Percentiles rank a stretch among this genome's conserved stretches.
Evolutionary conservation across 2,329 filamentous ascomycete genomes (phyloP).

Genomic region (Rutstroemia sp.): DNA sequence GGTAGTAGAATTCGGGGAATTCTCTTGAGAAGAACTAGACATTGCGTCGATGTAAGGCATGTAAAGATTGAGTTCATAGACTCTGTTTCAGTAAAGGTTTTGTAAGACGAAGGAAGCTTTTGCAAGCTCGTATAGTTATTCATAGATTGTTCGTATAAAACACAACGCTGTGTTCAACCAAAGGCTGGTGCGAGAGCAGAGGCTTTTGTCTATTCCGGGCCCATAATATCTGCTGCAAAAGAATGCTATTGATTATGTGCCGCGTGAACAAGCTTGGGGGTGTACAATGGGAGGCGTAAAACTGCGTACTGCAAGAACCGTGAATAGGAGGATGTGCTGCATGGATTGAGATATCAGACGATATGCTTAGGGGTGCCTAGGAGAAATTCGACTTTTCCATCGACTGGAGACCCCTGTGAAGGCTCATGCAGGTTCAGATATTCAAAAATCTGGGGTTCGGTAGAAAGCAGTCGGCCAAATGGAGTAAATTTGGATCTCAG

Average conservation of each 20-base stretch:
- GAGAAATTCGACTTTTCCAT: conserved; percentile 10
- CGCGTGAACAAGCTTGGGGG: conserved; percentile 13
- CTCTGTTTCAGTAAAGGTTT: not conserved
- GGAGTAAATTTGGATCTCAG: not conserved
- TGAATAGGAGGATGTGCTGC: not conserved
- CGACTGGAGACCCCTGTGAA: conserved; percentile 15
- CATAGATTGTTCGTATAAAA: not conserved
- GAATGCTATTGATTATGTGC: conserved; percentile 18
- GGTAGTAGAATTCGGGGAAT: conserved; percentile 24
- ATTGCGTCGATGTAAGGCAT: conserved; percentile 18
- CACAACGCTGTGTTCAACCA: conserved; percentile 6
- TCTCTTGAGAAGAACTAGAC: conserved; percentile 27
- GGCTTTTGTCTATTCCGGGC: conserved; percentile 12
- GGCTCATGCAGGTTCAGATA: conserved; percentile 24
- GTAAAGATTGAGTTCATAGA: conserved; percentile 15
- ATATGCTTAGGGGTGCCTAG: conserved; percentile 17
- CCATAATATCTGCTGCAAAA: conserved; percentile 17
- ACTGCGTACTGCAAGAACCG: not conserved
- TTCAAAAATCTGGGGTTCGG: conserved; percentile 19
- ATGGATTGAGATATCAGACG: conserved; percentile 24
- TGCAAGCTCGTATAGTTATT: not conserved
- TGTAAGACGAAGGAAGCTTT: not conserved
- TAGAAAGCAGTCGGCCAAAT: conserved; percentile 19
- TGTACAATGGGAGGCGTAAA: not conserved
- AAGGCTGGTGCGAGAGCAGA: conserved; percentile 7